A percentile compares a stretch with the other conserved stretches of the same genome.
Evolutionary conservation across 1,284 basidiomycete species (phyloP).

Genomic region (Tausonia pullulans): DNA sequence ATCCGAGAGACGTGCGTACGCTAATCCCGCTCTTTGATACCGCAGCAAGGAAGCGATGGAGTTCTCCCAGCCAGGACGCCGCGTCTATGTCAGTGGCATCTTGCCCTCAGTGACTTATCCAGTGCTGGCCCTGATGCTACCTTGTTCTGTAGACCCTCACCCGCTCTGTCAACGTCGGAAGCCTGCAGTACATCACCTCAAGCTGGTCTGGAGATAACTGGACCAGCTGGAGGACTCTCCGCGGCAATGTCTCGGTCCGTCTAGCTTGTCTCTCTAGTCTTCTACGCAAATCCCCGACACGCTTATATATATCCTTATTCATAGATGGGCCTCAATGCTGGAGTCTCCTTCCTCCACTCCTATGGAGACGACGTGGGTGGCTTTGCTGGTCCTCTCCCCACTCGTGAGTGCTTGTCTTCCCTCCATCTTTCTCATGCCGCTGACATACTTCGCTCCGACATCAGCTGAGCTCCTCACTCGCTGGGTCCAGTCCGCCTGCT

Average conservation of each 20-base stretch:
- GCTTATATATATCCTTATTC: no score
- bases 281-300: constrained; percentile 12
- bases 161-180: constrained; percentile 36
- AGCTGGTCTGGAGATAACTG: constrained; percentile 39
- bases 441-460: no score
- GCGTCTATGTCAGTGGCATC: constrained; percentile 14
- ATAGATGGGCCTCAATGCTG: constrained; percentile 28
- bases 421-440: no score
- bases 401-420: constrained; percentile 7
- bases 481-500: constrained; percentile 35
- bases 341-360: constrained; percentile 33
- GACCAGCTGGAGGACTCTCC: constrained; percentile 35
- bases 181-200: constrained; percentile 35
- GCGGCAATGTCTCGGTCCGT: constrained; percentile 30
- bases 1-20: no score
- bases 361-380: constrained; percentile 36
- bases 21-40: no score
- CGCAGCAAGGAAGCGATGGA: constrained; percentile 28
- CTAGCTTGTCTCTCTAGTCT: constrained; percentile 23
- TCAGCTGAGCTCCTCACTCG: constrained; percentile 33
- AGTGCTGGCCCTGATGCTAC: not conserved
- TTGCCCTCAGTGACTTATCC: not conserved
- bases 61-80: constrained; percentile 25
- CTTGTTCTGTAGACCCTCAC: constrained; percentile 33
- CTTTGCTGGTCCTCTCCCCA: constrained; percentile 36